Base-by-base conservation (phyloP, 2,329 filamentous ascomycete genomes). In the Diplocarpon mali region DNA sequence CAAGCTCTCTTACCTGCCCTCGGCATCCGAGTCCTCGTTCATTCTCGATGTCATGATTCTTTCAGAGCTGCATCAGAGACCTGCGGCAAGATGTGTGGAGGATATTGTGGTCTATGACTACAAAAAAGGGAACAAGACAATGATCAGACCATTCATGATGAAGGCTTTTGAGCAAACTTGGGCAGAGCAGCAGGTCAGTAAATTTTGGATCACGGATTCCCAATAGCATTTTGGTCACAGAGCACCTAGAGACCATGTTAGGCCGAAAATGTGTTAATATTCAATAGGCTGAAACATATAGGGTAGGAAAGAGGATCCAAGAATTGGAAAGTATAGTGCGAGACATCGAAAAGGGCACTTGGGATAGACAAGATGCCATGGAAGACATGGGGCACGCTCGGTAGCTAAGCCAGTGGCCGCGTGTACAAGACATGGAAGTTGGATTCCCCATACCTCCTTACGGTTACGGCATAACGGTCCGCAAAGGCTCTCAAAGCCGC, bases 101-200 rank as follows among this genome's bases (percentile, higher is more conserved):
- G 84, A 90, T 53, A 77, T 86, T 46, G 82, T 85, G 9, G 69
- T 86, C 1, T 93, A 92, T 64, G 83, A 94, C 65, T 86, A 87
- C 62, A 66, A 62, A 27, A 60, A 64, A 20, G 73, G 66, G 9
- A 69, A 66, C 58, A 85, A 82, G 64, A 69, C 69, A 2, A 57
- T 67, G 2, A 61, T 86, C 37, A 70, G 70, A 39, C 64, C 68
- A 0, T 86, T 80, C 54, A 77, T 85, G 67, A 59, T 77, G 36
- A 67, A 74, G 7, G 71, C 75, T 38, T 78, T 87, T 55, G 64
- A 65, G 43, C 63, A 71, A 38, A 77, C 74, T 12, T 84, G 74
- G 67, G 62, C 67, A 35, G 60, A 75, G 53, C 83, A 89, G 60
- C 72, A 83, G 59, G 40, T 43, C 30, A 32, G 11, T 14, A 3